phyloP scores from a whole-genome alignment of 2,329 filamentous ascomycete species.

The Scedosporium aurantiacum region DNA sequence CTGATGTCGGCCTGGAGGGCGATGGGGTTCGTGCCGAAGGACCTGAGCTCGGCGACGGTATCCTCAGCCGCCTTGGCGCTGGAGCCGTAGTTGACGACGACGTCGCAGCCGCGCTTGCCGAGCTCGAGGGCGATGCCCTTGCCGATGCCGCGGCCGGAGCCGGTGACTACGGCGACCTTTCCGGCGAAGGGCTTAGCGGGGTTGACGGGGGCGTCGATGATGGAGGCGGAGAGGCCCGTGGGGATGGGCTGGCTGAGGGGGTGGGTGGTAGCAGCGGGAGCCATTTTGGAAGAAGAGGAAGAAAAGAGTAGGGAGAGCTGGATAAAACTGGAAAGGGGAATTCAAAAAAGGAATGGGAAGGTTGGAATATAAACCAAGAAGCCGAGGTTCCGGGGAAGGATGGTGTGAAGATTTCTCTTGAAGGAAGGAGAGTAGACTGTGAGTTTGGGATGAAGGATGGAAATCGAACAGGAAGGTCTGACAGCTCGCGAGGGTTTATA shows the following conservation, averaged over 20 bases:
- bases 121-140: constrained; percentile 56
- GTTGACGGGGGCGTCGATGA: constrained; percentile 13
- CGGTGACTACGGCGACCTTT: constrained; percentile 52
- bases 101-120: constrained; percentile 49
- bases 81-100: constrained; percentile 58
- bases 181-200: constrained; percentile 30
- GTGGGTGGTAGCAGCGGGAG: constrained; percentile 8
- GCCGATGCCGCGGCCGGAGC: constrained; percentile 55
- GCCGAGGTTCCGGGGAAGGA: not conserved
- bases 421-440: too few relatives aligned
- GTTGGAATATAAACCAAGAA: not conserved
- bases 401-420: too few relatives aligned
- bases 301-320: not conserved
- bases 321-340: not conserved
- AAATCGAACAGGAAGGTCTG: not conserved
- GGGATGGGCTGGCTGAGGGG: constrained; percentile 6
- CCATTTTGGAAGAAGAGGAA: constrained; percentile 9
- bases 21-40: constrained; percentile 45
- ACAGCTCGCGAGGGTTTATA: not conserved
- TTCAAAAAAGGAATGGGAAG: not conserved
- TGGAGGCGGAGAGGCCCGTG: not conserved
- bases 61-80: constrained; percentile 43
- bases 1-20: constrained; percentile 56
- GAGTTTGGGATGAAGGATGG: not conserved
- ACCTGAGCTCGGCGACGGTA: constrained; percentile 41